A percentile compares a stretch with the other conserved stretches of the same genome.
Evolutionary conservation across 2,329 filamentous ascomycete genomes (phyloP).

Genomic region (Curvularia hawaiiensis): DNA sequence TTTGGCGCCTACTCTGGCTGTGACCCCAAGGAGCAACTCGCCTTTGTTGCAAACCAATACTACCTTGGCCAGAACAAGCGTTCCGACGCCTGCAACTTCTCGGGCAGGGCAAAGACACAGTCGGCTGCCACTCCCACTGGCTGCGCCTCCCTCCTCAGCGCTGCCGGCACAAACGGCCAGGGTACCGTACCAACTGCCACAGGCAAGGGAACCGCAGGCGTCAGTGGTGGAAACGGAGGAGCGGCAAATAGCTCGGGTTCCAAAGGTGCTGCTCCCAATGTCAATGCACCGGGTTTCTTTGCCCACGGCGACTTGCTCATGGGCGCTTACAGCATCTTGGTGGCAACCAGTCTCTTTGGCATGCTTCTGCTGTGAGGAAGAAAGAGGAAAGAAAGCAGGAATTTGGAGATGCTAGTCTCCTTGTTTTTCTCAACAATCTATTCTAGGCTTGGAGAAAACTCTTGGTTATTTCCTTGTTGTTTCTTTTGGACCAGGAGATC

Average conservation of each 20-base stretch:
- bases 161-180: conserved; percentile 65
- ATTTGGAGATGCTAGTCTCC: too few relatives aligned
- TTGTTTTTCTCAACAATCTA: too few relatives aligned
- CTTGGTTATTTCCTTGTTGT: too few relatives aligned
- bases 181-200: conserved; percentile 54
- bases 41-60: conserved; percentile 76
- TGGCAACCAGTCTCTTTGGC: conserved; percentile 30
- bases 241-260: conserved; percentile 22
- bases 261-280: conserved; percentile 26
- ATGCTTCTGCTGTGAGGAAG: conserved; percentile 29
- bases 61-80: conserved; percentile 56
- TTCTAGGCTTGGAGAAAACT: too few relatives aligned
- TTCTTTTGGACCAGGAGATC: background rate
- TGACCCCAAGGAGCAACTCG: conserved; percentile 70
- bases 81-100: conserved; percentile 70
- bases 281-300: conserved; percentile 30
- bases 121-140: conserved; percentile 52
- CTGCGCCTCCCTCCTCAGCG: conserved; percentile 64
- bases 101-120: conserved; percentile 65
- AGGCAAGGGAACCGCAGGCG: conserved; percentile 28
- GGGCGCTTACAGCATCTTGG: conserved; percentile 28
- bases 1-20: conserved; percentile 82
- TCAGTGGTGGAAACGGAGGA: background rate
- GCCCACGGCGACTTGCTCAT: conserved; percentile 32
- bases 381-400: background rate